phyloP scores from a whole-genome alignment of 257 asterid species.

The Solanum tarapatanum region DNA sequence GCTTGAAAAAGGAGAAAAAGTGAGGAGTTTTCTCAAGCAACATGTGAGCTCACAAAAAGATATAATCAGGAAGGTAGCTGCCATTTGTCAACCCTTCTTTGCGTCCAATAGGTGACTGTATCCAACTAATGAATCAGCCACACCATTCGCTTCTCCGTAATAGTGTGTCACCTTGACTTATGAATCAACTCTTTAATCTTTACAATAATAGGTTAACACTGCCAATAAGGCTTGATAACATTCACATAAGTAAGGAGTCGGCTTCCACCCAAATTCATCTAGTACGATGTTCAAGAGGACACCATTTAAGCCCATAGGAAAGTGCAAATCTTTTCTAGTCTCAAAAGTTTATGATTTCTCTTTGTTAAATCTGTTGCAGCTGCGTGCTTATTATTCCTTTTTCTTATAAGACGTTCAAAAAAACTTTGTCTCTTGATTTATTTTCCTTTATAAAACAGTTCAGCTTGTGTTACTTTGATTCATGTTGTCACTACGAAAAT shows the following conservation, averaged over 20 bases:
- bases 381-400: background rate
- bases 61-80: background rate
- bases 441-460: too few relatives aligned
- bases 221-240: background rate
- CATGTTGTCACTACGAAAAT: too few relatives aligned
- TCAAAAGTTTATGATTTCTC: background rate
- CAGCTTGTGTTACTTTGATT: too few relatives aligned
- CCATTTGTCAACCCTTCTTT: background rate
- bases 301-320: background rate
- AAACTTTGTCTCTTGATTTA: too few relatives aligned
- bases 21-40: background rate
- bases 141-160: background rate
- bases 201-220: background rate
- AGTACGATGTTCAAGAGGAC: background rate
- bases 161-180: background rate
- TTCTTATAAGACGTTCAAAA: too few relatives aligned
- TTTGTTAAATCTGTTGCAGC: background rate
- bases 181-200: background rate
- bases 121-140: background rate
- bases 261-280: background rate
- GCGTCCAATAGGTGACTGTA: background rate
- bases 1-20: background rate
- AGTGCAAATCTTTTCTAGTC: background rate
- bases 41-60: background rate
- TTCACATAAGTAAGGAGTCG: background rate